Conservation (phyloP, 139 green algal species). For the Closterium sp. region DNA sequence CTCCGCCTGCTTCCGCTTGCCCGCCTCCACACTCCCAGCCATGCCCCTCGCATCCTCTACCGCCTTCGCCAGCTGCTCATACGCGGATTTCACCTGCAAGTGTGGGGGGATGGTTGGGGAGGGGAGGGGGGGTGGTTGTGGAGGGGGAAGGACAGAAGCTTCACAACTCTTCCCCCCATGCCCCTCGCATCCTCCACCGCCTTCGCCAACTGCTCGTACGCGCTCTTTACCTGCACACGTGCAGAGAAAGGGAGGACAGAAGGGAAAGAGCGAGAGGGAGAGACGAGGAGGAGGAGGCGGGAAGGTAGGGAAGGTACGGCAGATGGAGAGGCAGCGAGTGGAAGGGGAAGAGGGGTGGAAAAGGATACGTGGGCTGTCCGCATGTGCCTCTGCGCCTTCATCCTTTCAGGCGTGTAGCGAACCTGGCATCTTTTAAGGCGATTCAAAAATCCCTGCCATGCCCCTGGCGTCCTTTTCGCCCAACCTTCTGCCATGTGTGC, state of each 20-base stretch:
- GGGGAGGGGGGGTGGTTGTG: background rate
- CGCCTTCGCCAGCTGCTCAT: slow-evolving; percentile 51
- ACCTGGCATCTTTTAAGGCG: slow-evolving; percentile 2
- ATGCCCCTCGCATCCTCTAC: slow-evolving; percentile 12
- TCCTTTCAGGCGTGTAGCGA: no score
- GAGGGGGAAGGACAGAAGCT: background rate
- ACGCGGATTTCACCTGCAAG: slow-evolving; percentile 5
- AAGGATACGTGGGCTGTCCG: slow-evolving; percentile 48
- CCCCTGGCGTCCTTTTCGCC: slow-evolving; percentile 42
- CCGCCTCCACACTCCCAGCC: slow-evolving; percentile 38
- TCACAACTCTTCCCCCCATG: slow-evolving; percentile 15
- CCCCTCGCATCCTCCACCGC: slow-evolving; percentile 1
- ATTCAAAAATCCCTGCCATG: no score
- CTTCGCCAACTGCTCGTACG: slow-evolving; percentile 51
- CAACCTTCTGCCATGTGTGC: background rate
- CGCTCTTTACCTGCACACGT: slow-evolving; percentile 2
- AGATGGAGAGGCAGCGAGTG: no score
- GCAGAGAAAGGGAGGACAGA: background rate
- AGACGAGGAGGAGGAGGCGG: background rate
- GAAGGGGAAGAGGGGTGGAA: background rate
- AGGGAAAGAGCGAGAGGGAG: background rate
- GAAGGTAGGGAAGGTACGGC: background rate
- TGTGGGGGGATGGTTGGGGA: background rate
- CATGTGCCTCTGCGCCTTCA: slow-evolving; percentile 45
- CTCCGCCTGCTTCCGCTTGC: slow-evolving; percentile 52